Evolutionary conservation across 192 early-diverging fungal genomes (phyloP), one percentile per base, ranked within the genome.

Genomic region (Gonapodya sp.): DNA sequence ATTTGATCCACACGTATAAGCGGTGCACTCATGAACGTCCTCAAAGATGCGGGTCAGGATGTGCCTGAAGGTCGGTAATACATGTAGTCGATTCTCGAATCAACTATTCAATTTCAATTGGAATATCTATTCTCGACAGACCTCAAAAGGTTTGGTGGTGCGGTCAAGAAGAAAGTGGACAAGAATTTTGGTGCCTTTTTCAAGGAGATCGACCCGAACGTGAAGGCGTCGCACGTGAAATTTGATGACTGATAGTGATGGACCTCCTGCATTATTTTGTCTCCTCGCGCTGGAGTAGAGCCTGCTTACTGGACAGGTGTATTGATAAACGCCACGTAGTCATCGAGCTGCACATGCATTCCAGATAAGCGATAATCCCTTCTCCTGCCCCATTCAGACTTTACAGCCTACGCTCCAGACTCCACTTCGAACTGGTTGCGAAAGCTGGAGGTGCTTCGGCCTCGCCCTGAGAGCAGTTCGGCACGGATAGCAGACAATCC

Each of bases 81-180:
- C 18, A 30, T 35, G 0, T 35, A 79, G 33, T 16, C 18, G 31
- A 31, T 85, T 73, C 34, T 36, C 16, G 31, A n/a, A 18, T 36
- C 0, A 32, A 35, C 24, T 73, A n/a, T 31, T 81, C 0, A 31
- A 1, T 1, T 82, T 24, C 8, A 8, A 24, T 64, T 24, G 46
- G 24, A 8, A 8, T 64, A 16, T 64, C 34, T 79, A 31, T n/a
- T 32, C 30, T 33, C 1, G n/a, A 1, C 1, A 79, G 36, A 34
- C 75, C 75, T 80, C 64, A 34, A 37, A 31, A 36, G 30, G 72
- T 80, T 80, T 24, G 80, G 80, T 24, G 80, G 80, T 73, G 36
- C 84, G 83, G 96, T 97, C 83, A 98, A 97, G 88, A 96, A 96
- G 89, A 98, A 99, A 93, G 89, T 95, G 78, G 96, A 99, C 86